Conservation (phyloP, 2,329 filamentous ascomycete species). For the Chrysoporthe austroafricana region DNA sequence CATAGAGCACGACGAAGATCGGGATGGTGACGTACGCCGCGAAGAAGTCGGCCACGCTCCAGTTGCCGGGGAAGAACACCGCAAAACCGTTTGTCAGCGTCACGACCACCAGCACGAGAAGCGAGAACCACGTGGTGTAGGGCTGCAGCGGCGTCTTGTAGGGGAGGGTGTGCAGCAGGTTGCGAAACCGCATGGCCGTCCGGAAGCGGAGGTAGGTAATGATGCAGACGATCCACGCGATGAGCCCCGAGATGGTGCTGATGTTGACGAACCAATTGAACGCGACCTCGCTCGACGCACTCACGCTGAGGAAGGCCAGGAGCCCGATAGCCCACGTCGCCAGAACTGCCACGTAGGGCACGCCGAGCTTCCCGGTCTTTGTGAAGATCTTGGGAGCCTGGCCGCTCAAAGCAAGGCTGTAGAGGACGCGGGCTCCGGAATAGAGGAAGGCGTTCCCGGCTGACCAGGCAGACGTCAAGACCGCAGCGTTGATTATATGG, state of each 20-base stretch:
- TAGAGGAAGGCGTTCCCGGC: constrained; percentile 67
- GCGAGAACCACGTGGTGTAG: constrained; percentile 65
- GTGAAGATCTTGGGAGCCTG: constrained; percentile 68
- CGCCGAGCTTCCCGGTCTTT: constrained; percentile 62
- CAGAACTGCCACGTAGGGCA: constrained; percentile 60
- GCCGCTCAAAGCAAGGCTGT: constrained; percentile 68
- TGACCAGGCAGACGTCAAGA: constrained; percentile 68
- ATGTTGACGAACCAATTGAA: constrained; percentile 76
- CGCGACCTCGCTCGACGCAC: constrained; percentile 62
- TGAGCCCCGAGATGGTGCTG: constrained; percentile 64
- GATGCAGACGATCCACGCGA: constrained; percentile 64
- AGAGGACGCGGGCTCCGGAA: constrained; percentile 70
- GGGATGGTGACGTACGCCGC: constrained; percentile 66
- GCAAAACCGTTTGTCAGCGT: constrained; percentile 76
- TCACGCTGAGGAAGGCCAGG: constrained; percentile 72
- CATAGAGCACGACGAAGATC: constrained; percentile 63
- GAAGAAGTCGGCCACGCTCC: constrained; percentile 66
- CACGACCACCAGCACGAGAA: constrained; percentile 63
- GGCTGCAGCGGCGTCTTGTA: constrained; percentile 60
- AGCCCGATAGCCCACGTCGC: constrained; percentile 63
- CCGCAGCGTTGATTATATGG: constrained; percentile 69
- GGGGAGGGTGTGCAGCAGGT: constrained; percentile 54
- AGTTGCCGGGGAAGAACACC: constrained; percentile 70
- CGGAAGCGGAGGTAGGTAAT: constrained; percentile 64
- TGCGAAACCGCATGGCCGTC: constrained; percentile 56